Evolutionary conservation across 2,329 filamentous ascomycete genomes (phyloP).

Genomic region (Paracoccidioides brasiliensis): DNA sequence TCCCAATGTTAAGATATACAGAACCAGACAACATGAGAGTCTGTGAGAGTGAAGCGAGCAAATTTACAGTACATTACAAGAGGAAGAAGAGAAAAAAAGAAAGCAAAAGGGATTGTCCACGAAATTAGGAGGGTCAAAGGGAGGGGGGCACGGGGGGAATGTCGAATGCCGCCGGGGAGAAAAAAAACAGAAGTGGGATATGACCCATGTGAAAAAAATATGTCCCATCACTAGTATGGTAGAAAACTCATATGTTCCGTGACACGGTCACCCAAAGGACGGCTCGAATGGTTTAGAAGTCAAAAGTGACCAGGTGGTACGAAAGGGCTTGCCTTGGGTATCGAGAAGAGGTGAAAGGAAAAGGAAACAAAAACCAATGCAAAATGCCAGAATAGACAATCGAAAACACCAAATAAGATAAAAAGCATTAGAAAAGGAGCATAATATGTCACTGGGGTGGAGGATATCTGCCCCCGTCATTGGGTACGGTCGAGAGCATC

Average conservation of each 20-base stretch:
- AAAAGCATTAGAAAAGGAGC: neutral
- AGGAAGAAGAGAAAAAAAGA: neutral
- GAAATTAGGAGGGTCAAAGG: neutral
- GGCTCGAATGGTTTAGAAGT: neutral
- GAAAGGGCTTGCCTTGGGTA: too few relatives aligned
- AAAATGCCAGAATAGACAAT: neutral
- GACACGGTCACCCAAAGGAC: neutral
- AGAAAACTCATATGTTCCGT: neutral
- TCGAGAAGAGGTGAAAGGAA: neutral
- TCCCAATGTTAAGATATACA: neutral
- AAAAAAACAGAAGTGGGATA: neutral
- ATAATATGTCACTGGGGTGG: neutral
- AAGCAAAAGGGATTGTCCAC: neutral
- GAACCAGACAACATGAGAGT: neutral
- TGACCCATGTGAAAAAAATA: neutral
- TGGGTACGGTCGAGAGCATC: neutral
- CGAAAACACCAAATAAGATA: neutral
- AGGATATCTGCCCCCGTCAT: conserved; percentile 6
- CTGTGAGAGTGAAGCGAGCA: neutral
- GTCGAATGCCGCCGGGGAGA: neutral
- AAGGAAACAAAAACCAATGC: neutral
- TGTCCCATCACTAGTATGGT: too few relatives aligned
- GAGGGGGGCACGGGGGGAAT: too few relatives aligned
- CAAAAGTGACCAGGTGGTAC: neutral
- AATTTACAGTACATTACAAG: neutral